Conservation (phyloP, 208 protist genomes). For the Trypanosoma theileri region DNA sequence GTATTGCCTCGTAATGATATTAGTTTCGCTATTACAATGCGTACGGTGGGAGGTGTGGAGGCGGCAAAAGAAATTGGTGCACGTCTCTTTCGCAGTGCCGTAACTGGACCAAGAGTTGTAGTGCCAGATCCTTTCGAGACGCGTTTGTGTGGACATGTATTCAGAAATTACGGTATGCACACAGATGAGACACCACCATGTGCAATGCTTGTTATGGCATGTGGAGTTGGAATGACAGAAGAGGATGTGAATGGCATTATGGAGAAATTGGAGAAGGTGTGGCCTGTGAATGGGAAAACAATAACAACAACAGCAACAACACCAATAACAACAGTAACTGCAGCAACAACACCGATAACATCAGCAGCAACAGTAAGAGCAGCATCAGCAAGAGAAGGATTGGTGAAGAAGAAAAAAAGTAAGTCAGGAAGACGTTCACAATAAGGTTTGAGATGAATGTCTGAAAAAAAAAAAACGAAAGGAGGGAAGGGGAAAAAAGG, state of each 20-base stretch:
- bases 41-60: background rate
- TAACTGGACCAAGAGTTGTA: conserved; percentile 77
- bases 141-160: conserved; percentile 44
- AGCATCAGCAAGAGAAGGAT: background rate
- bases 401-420: background rate
- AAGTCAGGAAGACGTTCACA: too few relatives aligned
- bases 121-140: conserved; percentile 33
- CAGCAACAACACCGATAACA: background rate
- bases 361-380: background rate
- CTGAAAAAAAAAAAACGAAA: background rate
- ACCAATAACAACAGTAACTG: background rate
- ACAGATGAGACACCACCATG: conserved; percentile 27
- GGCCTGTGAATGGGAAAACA: conserved; percentile 23
- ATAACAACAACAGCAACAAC: background rate
- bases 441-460: too few relatives aligned
- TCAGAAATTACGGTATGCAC: conserved; percentile 71
- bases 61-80: conserved; percentile 59
- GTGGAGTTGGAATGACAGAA: conserved; percentile 59
- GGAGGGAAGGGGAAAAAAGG: too few relatives aligned
- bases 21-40: conserved; percentile 81
- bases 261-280: conserved; percentile 40
- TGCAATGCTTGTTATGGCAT: conserved; percentile 71
- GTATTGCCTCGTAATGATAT: conserved; percentile 67
- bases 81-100: conserved; percentile 63
- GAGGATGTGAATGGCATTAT: conserved; percentile 46